These are phyloP conservation scores for Globisporangium paddicum DNA, from an alignment of 352 stramenopile species.

Conservation along the genomic window DNA sequence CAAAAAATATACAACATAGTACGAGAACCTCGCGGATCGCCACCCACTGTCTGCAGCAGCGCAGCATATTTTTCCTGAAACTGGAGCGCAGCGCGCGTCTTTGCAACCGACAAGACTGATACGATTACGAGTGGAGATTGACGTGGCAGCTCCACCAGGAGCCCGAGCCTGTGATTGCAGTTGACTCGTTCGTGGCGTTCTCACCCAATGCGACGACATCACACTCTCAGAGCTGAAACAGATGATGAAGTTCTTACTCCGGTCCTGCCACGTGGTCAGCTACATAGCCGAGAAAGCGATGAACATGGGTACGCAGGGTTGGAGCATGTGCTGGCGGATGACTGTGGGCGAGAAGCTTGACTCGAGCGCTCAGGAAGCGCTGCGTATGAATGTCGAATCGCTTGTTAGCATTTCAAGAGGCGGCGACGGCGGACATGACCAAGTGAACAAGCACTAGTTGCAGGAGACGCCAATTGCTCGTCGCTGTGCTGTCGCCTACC, in stretches of 20 bases:
- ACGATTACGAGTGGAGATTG: slow-evolving; percentile 51
- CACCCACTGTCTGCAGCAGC: slow-evolving; percentile 42
- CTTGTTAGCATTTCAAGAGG: no score
- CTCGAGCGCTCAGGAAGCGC: slow-evolving; percentile 14
- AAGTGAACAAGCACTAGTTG: slow-evolving; percentile 24
- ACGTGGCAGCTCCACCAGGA: not conserved
- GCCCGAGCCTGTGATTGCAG: not conserved
- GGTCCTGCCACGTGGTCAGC: slow-evolving; percentile 64
- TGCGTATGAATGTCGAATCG: slow-evolving; percentile 14
- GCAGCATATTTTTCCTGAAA: slow-evolving; percentile 65
- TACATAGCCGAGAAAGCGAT: slow-evolving; percentile 62
- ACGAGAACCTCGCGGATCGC: slow-evolving; percentile 47
- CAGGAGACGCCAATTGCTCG: not conserved
- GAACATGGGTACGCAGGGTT: slow-evolving; percentile 70
- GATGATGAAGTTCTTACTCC: slow-evolving; percentile 30
- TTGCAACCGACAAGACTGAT: slow-evolving; percentile 86
- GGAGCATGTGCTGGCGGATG: slow-evolving; percentile 39
- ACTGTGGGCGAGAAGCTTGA: slow-evolving; percentile 20
- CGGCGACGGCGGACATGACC: slow-evolving; percentile 68
- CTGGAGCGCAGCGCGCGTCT: slow-evolving; percentile 59
- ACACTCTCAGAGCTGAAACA: slow-evolving; percentile 8
- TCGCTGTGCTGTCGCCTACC: no score
- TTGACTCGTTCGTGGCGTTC: slow-evolving; percentile 6
- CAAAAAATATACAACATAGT: slow-evolving; percentile 27
- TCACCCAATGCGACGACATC: slow-evolving; percentile 12